phyloP scores from a whole-genome alignment of 345 rosid species.

The Stellera chamaejasme region DNA sequence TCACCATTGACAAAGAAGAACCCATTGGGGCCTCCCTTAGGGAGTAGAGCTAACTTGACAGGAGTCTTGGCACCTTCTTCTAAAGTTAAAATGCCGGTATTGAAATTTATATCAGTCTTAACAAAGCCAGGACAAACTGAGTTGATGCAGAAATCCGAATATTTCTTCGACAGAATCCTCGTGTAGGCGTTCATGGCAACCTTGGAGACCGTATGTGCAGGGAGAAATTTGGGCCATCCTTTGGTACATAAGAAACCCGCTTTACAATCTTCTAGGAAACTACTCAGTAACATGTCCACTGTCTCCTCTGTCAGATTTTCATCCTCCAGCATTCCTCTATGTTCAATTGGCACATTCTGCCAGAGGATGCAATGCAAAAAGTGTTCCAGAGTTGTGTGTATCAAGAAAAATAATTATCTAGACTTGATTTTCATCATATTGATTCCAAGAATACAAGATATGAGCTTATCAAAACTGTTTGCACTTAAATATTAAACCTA shows the following conservation, averaged over 20 bases:
- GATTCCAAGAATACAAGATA: no score
- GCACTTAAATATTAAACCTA: no score
- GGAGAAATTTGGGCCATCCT: conserved; percentile 16
- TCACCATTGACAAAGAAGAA: conserved; percentile 26
- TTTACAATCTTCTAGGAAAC: conserved; percentile 28
- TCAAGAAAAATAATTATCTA: no score
- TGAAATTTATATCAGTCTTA: conserved; percentile 20
- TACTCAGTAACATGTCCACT: conserved; percentile 22
- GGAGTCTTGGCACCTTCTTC: conserved; percentile 1
- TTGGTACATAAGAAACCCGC: conserved; percentile 7
- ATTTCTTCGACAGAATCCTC: conserved; percentile 20
- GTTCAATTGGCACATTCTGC: conserved; percentile 28
- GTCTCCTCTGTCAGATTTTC: conserved; percentile 19
- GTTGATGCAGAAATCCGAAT: conserved; percentile 12
- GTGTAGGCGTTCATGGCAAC: conserved; percentile 25
- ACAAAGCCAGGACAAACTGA: conserved; percentile 22
- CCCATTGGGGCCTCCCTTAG: conserved; percentile 33
- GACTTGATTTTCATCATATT: no score
- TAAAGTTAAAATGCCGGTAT: not conserved
- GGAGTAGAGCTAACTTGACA: conserved; percentile 3
- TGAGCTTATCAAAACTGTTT: no score
- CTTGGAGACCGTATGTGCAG: conserved; percentile 20
- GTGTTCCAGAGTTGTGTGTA: no score
- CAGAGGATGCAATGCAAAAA: no score
- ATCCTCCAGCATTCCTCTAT: conserved; percentile 26